Conservation (phyloP, 768 basidiomycete species). For the Boletus vermiculosoides region DNA sequence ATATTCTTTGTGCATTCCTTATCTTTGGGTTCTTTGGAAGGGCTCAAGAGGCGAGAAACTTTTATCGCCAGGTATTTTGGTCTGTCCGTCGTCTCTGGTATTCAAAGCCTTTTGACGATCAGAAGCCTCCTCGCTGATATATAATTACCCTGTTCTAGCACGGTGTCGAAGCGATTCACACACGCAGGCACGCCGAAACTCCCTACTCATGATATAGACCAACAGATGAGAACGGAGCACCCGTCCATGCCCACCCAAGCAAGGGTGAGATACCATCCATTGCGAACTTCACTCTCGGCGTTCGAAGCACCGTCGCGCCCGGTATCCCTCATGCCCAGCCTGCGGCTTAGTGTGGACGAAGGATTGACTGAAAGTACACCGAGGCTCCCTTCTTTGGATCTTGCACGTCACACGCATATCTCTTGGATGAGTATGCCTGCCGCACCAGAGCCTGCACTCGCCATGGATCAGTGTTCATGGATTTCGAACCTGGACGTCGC, state of each 20-base stretch:
- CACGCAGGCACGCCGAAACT: background rate
- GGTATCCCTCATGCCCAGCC: background rate
- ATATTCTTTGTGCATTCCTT: slow-evolving; percentile 37
- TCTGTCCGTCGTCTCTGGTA: slow-evolving; percentile 19
- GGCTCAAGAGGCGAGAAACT: slow-evolving; percentile 47
- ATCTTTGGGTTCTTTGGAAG: slow-evolving; percentile 58
- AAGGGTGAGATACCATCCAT: background rate
- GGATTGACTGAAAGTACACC: background rate
- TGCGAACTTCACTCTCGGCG: background rate
- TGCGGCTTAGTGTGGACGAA: background rate
- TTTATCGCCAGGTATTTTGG: slow-evolving; percentile 34
- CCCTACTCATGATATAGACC: background rate
- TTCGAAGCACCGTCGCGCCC: background rate
- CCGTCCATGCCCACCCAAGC: background rate
- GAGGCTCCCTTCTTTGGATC: background rate
- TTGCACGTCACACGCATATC: background rate
- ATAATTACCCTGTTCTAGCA: background rate
- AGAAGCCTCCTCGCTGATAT: background rate
- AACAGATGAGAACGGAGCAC: background rate
- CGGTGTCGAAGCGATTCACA: background rate
- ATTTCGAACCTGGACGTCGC: background rate
- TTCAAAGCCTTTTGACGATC: too few relatives aligned
- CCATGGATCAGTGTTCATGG: background rate
- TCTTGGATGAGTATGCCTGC: background rate
- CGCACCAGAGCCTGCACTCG: background rate